These are phyloP conservation scores for Diutina neorugosa DNA, from an alignment of 1,139 yeast genomes.

Conservation along the genomic window DNA sequence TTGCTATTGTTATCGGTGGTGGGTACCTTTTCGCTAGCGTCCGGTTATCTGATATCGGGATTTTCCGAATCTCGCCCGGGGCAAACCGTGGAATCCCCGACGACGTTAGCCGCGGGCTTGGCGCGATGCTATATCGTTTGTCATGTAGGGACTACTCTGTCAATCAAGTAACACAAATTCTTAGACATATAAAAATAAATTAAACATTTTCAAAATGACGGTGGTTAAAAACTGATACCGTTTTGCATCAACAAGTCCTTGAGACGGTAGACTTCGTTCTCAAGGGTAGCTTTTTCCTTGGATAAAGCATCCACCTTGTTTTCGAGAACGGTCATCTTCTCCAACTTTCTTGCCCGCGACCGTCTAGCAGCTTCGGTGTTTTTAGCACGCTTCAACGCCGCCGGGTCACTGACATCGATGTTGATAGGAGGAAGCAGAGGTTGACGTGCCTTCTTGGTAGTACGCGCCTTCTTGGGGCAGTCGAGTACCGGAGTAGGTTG, in stretches of 20 bases:
- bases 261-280: conserved; percentile 47
- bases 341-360: conserved; percentile 87
- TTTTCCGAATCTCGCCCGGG: no score
- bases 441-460: conserved; percentile 53
- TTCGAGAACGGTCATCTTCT: conserved; percentile 77
- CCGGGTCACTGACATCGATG: conserved; percentile 48
- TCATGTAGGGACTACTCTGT: no score
- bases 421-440: conserved; percentile 46
- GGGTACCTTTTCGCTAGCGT: neutral
- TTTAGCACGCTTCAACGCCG: conserved; percentile 75
- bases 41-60: no score
- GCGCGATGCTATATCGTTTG: no score
- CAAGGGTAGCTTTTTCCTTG: conserved; percentile 41
- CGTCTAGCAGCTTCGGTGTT: conserved; percentile 97
- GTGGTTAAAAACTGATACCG: conserved; percentile 5
- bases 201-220: neutral
- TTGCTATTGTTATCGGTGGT: neutral
- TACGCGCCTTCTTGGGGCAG: conserved; percentile 14
- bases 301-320: conserved; percentile 56
- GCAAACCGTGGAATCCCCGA: no score
- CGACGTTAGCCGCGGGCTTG: no score
- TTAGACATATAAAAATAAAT: neutral
- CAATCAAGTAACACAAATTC: neutral
- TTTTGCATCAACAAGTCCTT: conserved; percentile 29
- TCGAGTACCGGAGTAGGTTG: neutral